Evolutionary conservation across 2,329 filamentous ascomycete species (phyloP).

Genomic region (Akanthomyces uredinophilus): DNA sequence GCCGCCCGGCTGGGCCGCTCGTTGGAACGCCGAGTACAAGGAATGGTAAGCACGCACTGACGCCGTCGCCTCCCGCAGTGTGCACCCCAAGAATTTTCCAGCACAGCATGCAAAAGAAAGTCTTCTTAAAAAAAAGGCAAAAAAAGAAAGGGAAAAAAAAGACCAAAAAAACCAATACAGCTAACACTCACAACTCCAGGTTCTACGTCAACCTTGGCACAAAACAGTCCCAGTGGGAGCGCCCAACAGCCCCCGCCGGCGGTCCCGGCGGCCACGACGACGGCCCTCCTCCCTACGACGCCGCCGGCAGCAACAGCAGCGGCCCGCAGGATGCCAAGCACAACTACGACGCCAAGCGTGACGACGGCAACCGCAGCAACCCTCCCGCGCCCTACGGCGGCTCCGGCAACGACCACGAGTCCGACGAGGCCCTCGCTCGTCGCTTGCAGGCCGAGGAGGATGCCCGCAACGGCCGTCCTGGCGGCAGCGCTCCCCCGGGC

Average conservation of each 20-base stretch:
- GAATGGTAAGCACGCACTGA: constrained; percentile 59
- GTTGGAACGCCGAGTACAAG: constrained; percentile 83
- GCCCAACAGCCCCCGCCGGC: constrained; percentile 64
- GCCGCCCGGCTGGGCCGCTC: constrained; percentile 67
- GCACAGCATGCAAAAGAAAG: too few relatives aligned
- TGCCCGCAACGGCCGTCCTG: constrained; percentile 37
- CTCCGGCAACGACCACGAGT: constrained; percentile 38
- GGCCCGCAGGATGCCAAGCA: constrained; percentile 53
- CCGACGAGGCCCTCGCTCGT: constrained; percentile 70
- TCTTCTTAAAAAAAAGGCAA: too few relatives aligned
- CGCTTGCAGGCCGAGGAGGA: constrained; percentile 82
- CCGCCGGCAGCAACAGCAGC: constrained; percentile 28
- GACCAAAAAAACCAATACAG: too few relatives aligned
- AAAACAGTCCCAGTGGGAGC: constrained; percentile 87
- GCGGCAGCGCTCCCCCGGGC: constrained; percentile 9
- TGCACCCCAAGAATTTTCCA: background rate
- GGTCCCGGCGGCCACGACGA: constrained; percentile 38
- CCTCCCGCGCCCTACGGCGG: constrained; percentile 21
- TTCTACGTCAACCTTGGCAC: constrained; percentile 90
- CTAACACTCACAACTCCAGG: constrained; percentile 41
- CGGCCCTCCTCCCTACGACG: constrained; percentile 65
- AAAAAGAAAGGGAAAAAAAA: too few relatives aligned
- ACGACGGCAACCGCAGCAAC: constrained; percentile 26
- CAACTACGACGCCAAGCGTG: constrained; percentile 61
- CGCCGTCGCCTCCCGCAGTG: background rate